Evolutionary conservation across 164 flowering plant species (phyloP), one percentile per base, ranked within the genome.

Genomic region (Houttuynia cordata): DNA sequence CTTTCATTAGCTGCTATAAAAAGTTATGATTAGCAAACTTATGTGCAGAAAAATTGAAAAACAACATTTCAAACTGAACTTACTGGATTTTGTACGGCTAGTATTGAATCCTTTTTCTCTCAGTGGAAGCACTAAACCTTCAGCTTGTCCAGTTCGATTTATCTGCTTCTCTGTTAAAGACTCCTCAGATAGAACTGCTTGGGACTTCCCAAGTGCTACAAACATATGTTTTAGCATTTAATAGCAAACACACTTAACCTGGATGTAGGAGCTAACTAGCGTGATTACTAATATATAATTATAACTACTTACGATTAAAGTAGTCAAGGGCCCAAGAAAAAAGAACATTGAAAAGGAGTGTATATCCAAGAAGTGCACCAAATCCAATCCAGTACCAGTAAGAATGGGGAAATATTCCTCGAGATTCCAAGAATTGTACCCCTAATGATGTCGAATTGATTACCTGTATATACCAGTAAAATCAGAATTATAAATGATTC

Each of bases 321-420:
- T 68, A 76, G 65, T 66, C 57, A 20, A 76, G 79, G 15, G 75
- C 62, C 3, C 68, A n/a, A 45, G 68, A 65, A 61, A 68, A 70
- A 51, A 73, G 58, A 14, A 64, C 58, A 57, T 76, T 76, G 62
- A 76, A 73, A 37, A 76, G 63, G 15, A 76, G 24, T 5, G 53
- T 52, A 66, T 66, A 76, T 13, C 77, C 79, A 7, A 71, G 15
- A 53, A 76, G 57, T 12, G 73, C 77, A 1, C 68, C 75, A 17
- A 62, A 67, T 3, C 75, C 76, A 52, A 76, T 66, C 77, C 79
- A 76, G 51, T 64, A 71, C 79, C 77, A 76, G 50, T 73, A 56
- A 8, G 45, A 51, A 15, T 65, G n/a, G 1, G 67, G 55, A 41
- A 58, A 59, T 61, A 76, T 24, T 30, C 52, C 70, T 22, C 66